phyloP scores from a whole-genome alignment of 2,329 filamentous ascomycete species.

The Epichloe scottii region DNA sequence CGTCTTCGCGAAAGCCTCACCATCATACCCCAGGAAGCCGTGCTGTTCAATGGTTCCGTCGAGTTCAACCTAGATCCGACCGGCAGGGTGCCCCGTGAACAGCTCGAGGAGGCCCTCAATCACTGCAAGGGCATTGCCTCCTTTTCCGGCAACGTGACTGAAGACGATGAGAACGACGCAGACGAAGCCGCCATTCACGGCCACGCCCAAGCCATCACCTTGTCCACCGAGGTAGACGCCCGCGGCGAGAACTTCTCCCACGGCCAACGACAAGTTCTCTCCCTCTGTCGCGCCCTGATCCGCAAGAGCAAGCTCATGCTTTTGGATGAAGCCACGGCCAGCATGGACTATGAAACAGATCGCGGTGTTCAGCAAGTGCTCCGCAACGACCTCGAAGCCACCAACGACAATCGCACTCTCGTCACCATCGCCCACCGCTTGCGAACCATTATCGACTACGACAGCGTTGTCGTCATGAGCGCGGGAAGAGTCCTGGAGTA shows the following conservation, averaged over 20 bases:
- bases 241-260: conserved; percentile 44
- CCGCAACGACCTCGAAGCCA: conserved; percentile 33
- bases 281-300: conserved; percentile 43
- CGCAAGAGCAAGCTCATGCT: conserved; percentile 42
- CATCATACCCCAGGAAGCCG: conserved; percentile 47
- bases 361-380: conserved; percentile 41
- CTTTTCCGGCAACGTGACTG: conserved; percentile 29
- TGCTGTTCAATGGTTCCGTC: conserved; percentile 41
- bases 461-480: conserved; percentile 44
- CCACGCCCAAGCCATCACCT: conserved; percentile 17
- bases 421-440: conserved; percentile 47
- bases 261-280: conserved; percentile 45
- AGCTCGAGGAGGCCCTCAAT: conserved; percentile 45
- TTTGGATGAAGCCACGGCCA: conserved; percentile 46
- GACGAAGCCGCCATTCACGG: conserved; percentile 8
- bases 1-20: conserved; percentile 41
- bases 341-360: conserved; percentile 47
- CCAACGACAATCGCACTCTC: conserved; percentile 34
- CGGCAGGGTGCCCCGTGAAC: conserved; percentile 36
- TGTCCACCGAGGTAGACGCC: conserved; percentile 36
- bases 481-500: conserved; percentile 41
- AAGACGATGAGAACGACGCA: conserved; percentile 16
- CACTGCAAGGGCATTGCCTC: conserved; percentile 49
- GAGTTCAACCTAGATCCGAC: conserved; percentile 53
- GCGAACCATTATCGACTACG: conserved; percentile 47